Conservation (phyloP, 2,329 filamentous ascomycete genomes). For the Pseudogymnoascus pannorum region DNA sequence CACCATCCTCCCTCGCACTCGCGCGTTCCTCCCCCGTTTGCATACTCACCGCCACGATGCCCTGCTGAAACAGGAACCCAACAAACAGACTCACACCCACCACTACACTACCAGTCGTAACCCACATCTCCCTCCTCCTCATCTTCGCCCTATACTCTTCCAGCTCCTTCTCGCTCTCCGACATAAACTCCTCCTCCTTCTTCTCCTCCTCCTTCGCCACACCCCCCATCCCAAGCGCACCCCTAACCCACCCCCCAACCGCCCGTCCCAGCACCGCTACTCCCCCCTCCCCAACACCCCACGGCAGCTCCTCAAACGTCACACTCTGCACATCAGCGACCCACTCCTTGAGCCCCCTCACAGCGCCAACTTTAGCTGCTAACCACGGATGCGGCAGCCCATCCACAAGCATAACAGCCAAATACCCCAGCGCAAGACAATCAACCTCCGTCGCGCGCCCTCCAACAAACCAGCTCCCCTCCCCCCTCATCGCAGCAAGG, state of each 20-base stretch:
- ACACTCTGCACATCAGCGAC: conserved; percentile 11
- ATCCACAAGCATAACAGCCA: conserved; percentile 63
- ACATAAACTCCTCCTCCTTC: background rate
- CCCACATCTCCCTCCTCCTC: conserved; percentile 15
- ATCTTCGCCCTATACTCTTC: conserved; percentile 10
- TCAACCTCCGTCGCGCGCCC: conserved; percentile 58
- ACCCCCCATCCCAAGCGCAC: conserved; percentile 24
- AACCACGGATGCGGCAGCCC: conserved; percentile 57
- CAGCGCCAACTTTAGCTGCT: conserved; percentile 42
- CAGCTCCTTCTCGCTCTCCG: conserved; percentile 19
- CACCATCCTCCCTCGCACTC: conserved; percentile 11
- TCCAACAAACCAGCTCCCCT: conserved; percentile 49
- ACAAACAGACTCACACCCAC: conserved; percentile 25
- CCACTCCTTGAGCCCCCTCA: conserved; percentile 24
- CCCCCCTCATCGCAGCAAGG: conserved; percentile 53
- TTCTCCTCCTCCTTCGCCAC: conserved; percentile 10
- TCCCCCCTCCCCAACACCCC: conserved; percentile 12
- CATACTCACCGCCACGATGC: conserved; percentile 21
- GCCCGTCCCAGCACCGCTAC: conserved; percentile 28
- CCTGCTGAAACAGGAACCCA: conserved; percentile 29
- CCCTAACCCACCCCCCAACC: conserved; percentile 21
- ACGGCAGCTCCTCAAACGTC: conserved; percentile 12
- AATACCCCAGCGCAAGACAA: conserved; percentile 72
- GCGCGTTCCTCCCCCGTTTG: background rate
- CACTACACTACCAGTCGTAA: conserved; percentile 22